phyloP scores from a whole-genome alignment of 2,329 filamentous ascomycete genomes.

The Colletotrichum salicis region DNA sequence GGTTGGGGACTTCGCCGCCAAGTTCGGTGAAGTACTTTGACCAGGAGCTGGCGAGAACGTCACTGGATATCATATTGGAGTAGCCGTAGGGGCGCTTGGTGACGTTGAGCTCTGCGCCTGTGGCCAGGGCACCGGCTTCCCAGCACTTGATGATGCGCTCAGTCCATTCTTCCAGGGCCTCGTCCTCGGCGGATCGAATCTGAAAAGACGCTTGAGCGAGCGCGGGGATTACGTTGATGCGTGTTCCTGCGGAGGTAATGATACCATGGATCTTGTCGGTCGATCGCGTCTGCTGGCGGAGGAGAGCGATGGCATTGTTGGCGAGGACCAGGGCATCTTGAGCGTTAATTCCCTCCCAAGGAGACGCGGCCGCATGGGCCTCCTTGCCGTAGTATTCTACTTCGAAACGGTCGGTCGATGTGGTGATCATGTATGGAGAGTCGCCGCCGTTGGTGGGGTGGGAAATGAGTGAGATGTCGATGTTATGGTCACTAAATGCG shows the following conservation, averaged over 20 bases:
- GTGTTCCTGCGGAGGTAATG: conserved; percentile 52
- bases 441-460: conserved; percentile 38
- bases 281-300: conserved; percentile 61
- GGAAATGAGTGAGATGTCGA: conserved; percentile 44
- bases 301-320: conserved; percentile 54
- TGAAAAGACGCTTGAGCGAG: conserved; percentile 70
- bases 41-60: conserved; percentile 40
- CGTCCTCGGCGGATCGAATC: conserved; percentile 60
- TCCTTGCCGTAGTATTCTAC: conserved; percentile 56
- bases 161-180: conserved; percentile 38
- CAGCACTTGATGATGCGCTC: conserved; percentile 41
- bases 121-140: conserved; percentile 44
- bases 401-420: conserved; percentile 35
- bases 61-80: conserved; percentile 45
- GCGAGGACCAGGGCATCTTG: conserved; percentile 58
- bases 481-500: conserved; percentile 49
- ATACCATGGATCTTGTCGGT: conserved; percentile 62
- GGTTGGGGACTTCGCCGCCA: conserved; percentile 39
- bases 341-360: conserved; percentile 62
- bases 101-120: conserved; percentile 47
- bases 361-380: conserved; percentile 59
- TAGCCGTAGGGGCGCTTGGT: conserved; percentile 46
- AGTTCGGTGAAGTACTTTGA: conserved; percentile 39
- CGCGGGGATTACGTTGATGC: conserved; percentile 55
- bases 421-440: conserved; percentile 30